Percentiles rank a stretch among this genome's conserved stretches.
Conservation (phyloP, 192 early-diverging fungal genomes). For the Jimgerdemannia flammicorona region DNA sequence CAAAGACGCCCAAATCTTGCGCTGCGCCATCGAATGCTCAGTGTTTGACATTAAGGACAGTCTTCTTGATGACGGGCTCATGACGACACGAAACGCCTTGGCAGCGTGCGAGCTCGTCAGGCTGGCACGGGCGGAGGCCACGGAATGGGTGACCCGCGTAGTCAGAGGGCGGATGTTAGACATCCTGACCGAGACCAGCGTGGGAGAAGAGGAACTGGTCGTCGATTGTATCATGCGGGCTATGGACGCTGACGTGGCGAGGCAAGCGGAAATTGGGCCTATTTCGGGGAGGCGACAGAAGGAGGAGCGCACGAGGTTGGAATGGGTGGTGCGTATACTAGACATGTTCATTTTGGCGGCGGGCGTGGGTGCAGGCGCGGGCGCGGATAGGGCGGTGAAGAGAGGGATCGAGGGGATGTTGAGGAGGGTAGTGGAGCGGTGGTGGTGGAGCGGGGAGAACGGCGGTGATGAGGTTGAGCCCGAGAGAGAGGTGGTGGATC, state of each 20-base stretch:
- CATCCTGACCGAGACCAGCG: background rate
- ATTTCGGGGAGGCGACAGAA: background rate
- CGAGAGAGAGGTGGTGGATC: background rate
- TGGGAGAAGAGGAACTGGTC: background rate
- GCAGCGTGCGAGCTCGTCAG: background rate
- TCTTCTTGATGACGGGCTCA: background rate
- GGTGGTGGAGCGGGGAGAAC: background rate
- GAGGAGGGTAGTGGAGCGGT: background rate
- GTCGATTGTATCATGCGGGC: background rate
- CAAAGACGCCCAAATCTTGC: background rate
- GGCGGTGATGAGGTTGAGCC: background rate
- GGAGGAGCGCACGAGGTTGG: constrained; percentile 4
- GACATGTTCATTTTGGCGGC: constrained; percentile 45
- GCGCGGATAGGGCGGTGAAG: background rate
- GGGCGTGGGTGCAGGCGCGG: constrained; percentile 1
- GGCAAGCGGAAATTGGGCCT: background rate
- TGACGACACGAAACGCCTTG: background rate
- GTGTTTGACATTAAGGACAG: background rate
- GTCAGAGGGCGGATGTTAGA: background rate
- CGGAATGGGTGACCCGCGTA: background rate
- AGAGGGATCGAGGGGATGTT: background rate
- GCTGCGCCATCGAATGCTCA: background rate
- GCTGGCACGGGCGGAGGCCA: background rate
- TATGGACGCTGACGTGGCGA: background rate
- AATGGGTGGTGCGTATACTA: constrained; percentile 44